A percentile compares a stretch with the other conserved stretches of the same genome.
These are phyloP conservation scores for Waitea zeae DNA, from an alignment of 1,284 basidiomycete species.

Conservation along the genomic window DNA sequence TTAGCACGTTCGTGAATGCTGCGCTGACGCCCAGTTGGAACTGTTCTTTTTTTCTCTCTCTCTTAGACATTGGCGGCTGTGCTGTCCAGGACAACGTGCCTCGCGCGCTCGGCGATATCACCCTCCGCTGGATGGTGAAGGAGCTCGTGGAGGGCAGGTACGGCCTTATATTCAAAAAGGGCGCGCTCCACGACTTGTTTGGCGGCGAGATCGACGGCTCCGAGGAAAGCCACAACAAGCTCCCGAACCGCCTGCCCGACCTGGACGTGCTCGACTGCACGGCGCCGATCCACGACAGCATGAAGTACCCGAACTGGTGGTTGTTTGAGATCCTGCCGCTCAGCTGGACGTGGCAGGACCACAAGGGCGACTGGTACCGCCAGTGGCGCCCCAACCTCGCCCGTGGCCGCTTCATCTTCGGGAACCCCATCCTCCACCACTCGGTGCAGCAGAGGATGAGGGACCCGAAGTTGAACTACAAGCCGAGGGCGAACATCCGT, in stretches of 20 bases:
- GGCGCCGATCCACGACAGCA: not conserved
- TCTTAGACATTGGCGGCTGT: constrained; percentile 14
- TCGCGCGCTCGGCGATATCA: constrained; percentile 12
- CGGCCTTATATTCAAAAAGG: constrained; percentile 12
- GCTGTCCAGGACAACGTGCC: constrained; percentile 7
- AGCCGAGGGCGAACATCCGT: too few relatives aligned
- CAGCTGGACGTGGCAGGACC: constrained; percentile 1
- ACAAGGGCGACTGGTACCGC: constrained; percentile 2
- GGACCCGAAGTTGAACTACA: too few relatives aligned
- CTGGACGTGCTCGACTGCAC: not conserved
- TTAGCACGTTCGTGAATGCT: too few relatives aligned
- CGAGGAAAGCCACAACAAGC: not conserved
- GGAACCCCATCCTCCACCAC: too few relatives aligned
- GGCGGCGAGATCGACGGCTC: not conserved
- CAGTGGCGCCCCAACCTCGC: too few relatives aligned
- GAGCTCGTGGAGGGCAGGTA: constrained; percentile 12
- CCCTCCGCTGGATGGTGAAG: constrained; percentile 19
- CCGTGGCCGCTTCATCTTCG: too few relatives aligned
- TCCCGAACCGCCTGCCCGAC: not conserved
- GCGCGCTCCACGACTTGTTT: constrained; percentile 7
- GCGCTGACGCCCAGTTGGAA: not conserved
- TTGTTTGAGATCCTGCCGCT: constrained; percentile 2
- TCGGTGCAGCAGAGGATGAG: too few relatives aligned
- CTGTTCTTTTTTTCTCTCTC: too few relatives aligned
- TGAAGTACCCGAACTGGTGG: constrained; percentile 1